These are phyloP conservation scores for Hericium coralloides DNA, from an alignment of 768 basidiomycete genomes.

Conservation along the genomic window DNA sequence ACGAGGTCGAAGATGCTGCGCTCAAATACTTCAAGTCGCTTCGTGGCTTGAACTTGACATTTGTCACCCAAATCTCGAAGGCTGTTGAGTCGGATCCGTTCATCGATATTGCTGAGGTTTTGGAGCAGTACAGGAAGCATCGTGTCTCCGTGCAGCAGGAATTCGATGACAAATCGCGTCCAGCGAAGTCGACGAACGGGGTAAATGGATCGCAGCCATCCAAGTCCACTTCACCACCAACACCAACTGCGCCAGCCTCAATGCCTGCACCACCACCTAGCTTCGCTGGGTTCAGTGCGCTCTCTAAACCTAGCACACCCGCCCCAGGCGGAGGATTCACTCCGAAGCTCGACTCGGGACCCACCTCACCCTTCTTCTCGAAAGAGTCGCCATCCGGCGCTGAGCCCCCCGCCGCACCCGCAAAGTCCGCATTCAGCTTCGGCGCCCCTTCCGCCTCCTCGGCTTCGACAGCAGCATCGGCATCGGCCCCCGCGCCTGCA, in stretches of 20 bases:
- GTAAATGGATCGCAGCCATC: neutral
- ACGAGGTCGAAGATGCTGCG: conserved; percentile 18
- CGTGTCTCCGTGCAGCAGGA: conserved; percentile 49
- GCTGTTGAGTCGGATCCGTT: conserved; percentile 65
- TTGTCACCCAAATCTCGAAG: conserved; percentile 48
- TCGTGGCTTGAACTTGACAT: conserved; percentile 66
- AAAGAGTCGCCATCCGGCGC: neutral
- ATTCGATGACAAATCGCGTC: conserved; percentile 30
- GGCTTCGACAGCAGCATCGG: neutral
- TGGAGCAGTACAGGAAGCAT: conserved; percentile 51
- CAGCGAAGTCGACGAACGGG: neutral
- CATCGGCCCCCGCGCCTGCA: neutral
- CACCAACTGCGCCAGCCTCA: conserved; percentile 5
- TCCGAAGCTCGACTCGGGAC: conserved; percentile 6
- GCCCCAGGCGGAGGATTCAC: conserved; percentile 14
- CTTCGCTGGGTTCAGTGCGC: conserved; percentile 29
- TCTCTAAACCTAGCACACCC: conserved; percentile 20
- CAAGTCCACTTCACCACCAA: neutral
- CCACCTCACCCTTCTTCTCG: conserved; percentile 8
- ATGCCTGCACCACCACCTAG: conserved; percentile 31
- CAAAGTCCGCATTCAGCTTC: conserved; percentile 10
- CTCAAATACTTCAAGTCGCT: conserved; percentile 58
- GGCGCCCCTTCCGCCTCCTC: neutral
- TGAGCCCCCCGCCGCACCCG: neutral
- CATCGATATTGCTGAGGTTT: conserved; percentile 43